Base-by-base conservation (phyloP, 768 basidiomycete species). In the Calocera viscosa region DNA sequence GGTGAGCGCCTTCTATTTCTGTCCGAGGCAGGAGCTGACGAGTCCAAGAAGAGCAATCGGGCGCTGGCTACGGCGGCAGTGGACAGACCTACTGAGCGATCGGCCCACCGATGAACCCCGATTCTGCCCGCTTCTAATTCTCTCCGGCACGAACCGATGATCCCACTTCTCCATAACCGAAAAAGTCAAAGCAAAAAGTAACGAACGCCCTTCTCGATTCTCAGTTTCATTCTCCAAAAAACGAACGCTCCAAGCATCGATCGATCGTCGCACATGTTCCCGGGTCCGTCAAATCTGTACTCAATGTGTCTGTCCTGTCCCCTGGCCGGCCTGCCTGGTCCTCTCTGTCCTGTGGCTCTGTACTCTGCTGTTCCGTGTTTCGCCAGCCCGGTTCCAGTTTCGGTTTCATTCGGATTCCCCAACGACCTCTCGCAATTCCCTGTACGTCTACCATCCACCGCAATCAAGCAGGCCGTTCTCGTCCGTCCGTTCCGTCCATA, bases 61-160 rank as follows among this genome's bases (percentile, higher is more conserved):
- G 66, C 60, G 68, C 49, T 47, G 47, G 26, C 22, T 43, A 65
- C 41, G 73, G 68, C 67, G 69, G 70, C 28, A 67, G 66, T 64
- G 70, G 68, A 34, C 70, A 68, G 49, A 65, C 65, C 53, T 66
- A 67, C 22, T 64, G 60, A 22, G 69, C 53, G 19, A 17, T 47
- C 24, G 16, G 39, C 69, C 64, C 67, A 17, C 40, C 66, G 66
- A 16, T 53, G 22, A 17, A 22, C 28, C 63, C 49, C 68, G 32
- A 10, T 33, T 22, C 49, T 53, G 34, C 24, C 33, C 19, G 1
- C 14, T 34, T 17, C 7, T 49, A 24, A 1, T 38, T 33, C 19
- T 40, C 60, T 43, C 33, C 33, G 17, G 33, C 49, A 14, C 22
- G 53, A 14, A 30, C 43, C 30, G 24, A 8, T 49, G 14, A 7